Conservation (phyloP, 2,329 filamentous ascomycete genomes). For the Helotiales sp. region DNA sequence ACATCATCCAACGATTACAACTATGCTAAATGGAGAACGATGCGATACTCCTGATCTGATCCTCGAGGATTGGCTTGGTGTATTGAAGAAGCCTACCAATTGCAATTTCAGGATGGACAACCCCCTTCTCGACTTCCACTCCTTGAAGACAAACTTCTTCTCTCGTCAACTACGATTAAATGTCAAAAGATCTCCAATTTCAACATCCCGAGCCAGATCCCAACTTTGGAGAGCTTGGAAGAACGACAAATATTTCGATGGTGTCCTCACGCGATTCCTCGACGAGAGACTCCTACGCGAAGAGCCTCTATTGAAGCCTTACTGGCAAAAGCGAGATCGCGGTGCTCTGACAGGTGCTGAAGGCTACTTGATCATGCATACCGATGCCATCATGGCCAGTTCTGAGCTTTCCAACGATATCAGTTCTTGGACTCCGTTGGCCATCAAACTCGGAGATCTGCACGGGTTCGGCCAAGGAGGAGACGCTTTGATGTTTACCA, state of each 20-base stretch:
- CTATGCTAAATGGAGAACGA: slow-evolving; percentile 54
- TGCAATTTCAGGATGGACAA: slow-evolving; percentile 56
- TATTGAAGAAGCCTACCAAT: slow-evolving; percentile 50
- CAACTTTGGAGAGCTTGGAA: slow-evolving; percentile 55
- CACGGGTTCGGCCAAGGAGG: slow-evolving; percentile 47
- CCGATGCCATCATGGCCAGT: slow-evolving; percentile 43
- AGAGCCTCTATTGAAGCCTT: slow-evolving; percentile 48
- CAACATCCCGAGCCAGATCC: slow-evolving; percentile 51
- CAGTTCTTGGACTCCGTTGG: slow-evolving; percentile 43
- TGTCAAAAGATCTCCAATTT: slow-evolving; percentile 46
- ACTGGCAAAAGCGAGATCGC: slow-evolving; percentile 48
- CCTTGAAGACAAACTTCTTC: slow-evolving; percentile 37
- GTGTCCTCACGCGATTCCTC: slow-evolving; percentile 52
- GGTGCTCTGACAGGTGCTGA: slow-evolving; percentile 48
- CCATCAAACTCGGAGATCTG: slow-evolving; percentile 46
- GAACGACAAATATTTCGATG: slow-evolving; percentile 50
- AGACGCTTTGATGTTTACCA: slow-evolving; percentile 45
- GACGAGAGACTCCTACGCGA: slow-evolving; percentile 51
- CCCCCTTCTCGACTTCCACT: slow-evolving; percentile 54
- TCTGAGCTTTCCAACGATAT: slow-evolving; percentile 44
- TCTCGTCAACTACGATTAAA: slow-evolving; percentile 46
- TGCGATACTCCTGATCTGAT: slow-evolving; percentile 61
- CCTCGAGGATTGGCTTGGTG: slow-evolving; percentile 50
- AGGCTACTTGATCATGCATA: slow-evolving; percentile 47
- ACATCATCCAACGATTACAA: slow-evolving; percentile 53